Evolutionary conservation across 2,329 filamentous ascomycete species (phyloP).

Genomic region (Hymenoscyphus fructigenus): DNA sequence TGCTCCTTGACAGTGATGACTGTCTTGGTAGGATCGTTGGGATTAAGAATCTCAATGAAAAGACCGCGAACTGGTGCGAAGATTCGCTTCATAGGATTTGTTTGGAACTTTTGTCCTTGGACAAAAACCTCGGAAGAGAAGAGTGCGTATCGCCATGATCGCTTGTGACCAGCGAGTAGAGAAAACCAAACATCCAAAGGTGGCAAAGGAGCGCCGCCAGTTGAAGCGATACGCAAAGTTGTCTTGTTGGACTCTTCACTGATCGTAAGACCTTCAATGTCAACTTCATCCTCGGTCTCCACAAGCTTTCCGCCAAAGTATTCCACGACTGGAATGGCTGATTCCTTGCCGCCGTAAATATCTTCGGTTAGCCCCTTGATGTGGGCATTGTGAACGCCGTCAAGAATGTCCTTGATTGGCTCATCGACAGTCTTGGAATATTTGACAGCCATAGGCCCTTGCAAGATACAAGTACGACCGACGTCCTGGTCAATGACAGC

Average conservation of each 20-base stretch:
- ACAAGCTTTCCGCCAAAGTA: slow-evolving; percentile 92
- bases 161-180: slow-evolving; percentile 78
- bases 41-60: slow-evolving; percentile 82
- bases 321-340: slow-evolving; percentile 79
- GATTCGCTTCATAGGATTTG: slow-evolving; percentile 90
- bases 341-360: slow-evolving; percentile 72
- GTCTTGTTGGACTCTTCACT: slow-evolving; percentile 77
- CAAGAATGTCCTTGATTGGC: slow-evolving; percentile 91
- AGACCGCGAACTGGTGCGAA: slow-evolving; percentile 84
- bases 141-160: slow-evolving; percentile 93
- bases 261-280: slow-evolving; percentile 83
- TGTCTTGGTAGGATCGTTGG: slow-evolving; percentile 80
- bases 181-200: slow-evolving; percentile 81
- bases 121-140: slow-evolving; percentile 92
- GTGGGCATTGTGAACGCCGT: slow-evolving; percentile 84
- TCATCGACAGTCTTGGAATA: slow-evolving; percentile 90
- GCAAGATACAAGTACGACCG: slow-evolving; percentile 90
- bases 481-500: slow-evolving; percentile 96
- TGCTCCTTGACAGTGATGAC: slow-evolving; percentile 86
- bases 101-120: slow-evolving; percentile 95
- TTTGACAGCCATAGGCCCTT: slow-evolving; percentile 88
- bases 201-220: slow-evolving; percentile 72
- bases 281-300: slow-evolving; percentile 67
- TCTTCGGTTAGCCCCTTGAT: slow-evolving; percentile 78
- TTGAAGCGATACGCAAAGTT: slow-evolving; percentile 78